These are phyloP conservation scores for Crassisporium funariophilum DNA, from an alignment of 768 basidiomycete genomes.

Conservation along the genomic window DNA sequence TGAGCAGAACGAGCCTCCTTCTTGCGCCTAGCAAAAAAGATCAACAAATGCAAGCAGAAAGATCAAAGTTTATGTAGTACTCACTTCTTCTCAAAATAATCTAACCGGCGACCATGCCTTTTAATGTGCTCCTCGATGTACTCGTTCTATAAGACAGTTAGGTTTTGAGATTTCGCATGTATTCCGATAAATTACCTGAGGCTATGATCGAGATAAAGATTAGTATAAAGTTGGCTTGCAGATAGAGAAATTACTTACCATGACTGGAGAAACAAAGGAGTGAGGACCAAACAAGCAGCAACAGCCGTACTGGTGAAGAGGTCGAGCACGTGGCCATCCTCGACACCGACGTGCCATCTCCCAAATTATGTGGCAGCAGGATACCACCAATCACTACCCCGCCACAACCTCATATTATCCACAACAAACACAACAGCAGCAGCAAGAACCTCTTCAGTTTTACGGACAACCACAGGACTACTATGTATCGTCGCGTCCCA, in stretches of 20 bases:
- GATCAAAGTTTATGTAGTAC: slow-evolving; percentile 28
- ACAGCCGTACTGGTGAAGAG: slow-evolving; percentile 17
- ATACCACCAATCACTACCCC: slow-evolving; percentile 57
- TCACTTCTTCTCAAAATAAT: slow-evolving; percentile 94
- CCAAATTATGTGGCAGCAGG: slow-evolving; percentile 71
- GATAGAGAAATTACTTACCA: slow-evolving; percentile 36
- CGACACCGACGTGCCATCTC: slow-evolving; percentile 7
- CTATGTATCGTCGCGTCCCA: slow-evolving; percentile 69
- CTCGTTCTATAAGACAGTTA: slow-evolving; percentile 70
- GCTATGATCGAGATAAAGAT: slow-evolving; percentile 41
- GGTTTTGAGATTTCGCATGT: background rate
- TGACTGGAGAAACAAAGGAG: slow-evolving; percentile 33
- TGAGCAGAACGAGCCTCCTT: slow-evolving; percentile 79
- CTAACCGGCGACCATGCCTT: slow-evolving; percentile 92
- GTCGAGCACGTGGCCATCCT: slow-evolving; percentile 34
- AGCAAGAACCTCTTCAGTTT: slow-evolving; percentile 72
- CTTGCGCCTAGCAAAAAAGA: slow-evolving; percentile 66
- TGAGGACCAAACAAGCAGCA: slow-evolving; percentile 30
- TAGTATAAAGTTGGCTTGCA: slow-evolving; percentile 13
- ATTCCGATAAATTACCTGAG: slow-evolving; percentile 52
- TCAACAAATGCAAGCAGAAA: background rate
- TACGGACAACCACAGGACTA: slow-evolving; percentile 63
- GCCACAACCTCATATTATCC: slow-evolving; percentile 64
- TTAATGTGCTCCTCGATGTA: slow-evolving; percentile 99
- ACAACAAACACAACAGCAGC: too few relatives aligned